Percentiles rank a stretch among this genome's conserved stretches.
These are phyloP conservation scores for Boletus vermiculosoides DNA, from an alignment of 768 basidiomycete species.

Conservation along the genomic window DNA sequence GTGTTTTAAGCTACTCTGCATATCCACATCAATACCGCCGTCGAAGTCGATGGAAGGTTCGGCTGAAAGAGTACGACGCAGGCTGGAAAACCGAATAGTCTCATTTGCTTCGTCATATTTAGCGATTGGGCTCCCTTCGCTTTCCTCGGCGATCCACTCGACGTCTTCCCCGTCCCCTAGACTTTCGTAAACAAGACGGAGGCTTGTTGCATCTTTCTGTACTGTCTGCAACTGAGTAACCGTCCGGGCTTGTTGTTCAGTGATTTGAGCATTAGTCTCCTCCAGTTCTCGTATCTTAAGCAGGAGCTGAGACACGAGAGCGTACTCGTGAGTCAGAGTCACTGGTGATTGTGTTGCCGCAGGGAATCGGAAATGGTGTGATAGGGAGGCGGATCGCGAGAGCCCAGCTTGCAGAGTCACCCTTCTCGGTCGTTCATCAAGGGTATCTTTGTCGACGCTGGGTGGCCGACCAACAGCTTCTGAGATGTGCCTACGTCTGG, in stretches of 20 bases:
- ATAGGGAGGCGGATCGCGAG: slow-evolving; percentile 28
- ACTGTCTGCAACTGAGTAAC: slow-evolving; percentile 61
- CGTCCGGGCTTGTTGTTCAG: slow-evolving; percentile 63
- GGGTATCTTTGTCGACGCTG: slow-evolving; percentile 4
- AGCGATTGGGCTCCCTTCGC: slow-evolving; percentile 30
- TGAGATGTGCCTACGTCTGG: slow-evolving; percentile 31
- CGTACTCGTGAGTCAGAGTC: slow-evolving; percentile 39
- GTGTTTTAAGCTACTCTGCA: slow-evolving; percentile 28
- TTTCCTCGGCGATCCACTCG: slow-evolving; percentile 43
- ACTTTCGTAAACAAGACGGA: slow-evolving; percentile 67
- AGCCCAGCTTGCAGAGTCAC: slow-evolving; percentile 19
- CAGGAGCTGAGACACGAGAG: slow-evolving; percentile 68
- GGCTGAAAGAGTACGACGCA: slow-evolving; percentile 25
- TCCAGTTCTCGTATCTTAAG: slow-evolving; percentile 77
- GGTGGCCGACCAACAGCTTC: slow-evolving; percentile 21
- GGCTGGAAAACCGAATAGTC: slow-evolving; percentile 32
- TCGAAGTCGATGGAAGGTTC: slow-evolving; percentile 25
- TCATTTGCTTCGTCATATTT: slow-evolving; percentile 32
- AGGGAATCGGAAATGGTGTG: slow-evolving; percentile 17
- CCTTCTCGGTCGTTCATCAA: slow-evolving; percentile 19
- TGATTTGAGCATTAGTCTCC: slow-evolving; percentile 65
- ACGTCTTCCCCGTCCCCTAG: slow-evolving; percentile 53
- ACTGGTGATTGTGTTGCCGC: slow-evolving; percentile 12
- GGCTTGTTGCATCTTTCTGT: slow-evolving; percentile 69
- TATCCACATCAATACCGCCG: slow-evolving; percentile 17